Conservation (phyloP, 805 yeast species). For the Candida koratica region DNA sequence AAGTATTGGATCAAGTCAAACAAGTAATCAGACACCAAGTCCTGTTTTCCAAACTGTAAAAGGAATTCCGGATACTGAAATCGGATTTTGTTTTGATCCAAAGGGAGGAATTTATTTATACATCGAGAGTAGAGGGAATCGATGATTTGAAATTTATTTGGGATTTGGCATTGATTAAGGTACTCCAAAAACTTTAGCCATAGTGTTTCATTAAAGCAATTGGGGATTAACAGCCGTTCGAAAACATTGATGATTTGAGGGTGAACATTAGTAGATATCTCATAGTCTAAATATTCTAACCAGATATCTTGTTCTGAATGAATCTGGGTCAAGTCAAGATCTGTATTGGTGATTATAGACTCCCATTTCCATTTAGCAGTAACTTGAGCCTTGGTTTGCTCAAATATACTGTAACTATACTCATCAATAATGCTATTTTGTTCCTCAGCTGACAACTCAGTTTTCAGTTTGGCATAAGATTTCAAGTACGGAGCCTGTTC, state of each 20-base stretch:
- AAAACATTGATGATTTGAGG: slow-evolving; percentile 40
- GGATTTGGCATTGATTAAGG: slow-evolving; percentile 29
- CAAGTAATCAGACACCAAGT: slow-evolving; percentile 24
- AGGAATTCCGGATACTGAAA: slow-evolving; percentile 25
- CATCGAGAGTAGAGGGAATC: slow-evolving; percentile 52
- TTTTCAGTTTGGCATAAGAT: slow-evolving; percentile 21
- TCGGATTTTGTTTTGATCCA: slow-evolving; percentile 23
- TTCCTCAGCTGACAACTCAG: slow-evolving; percentile 32
- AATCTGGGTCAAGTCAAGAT: slow-evolving; percentile 44
- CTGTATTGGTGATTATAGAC: slow-evolving; percentile 52
- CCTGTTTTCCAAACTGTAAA: slow-evolving; percentile 16
- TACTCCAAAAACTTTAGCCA: slow-evolving; percentile 71
- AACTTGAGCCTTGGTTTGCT: slow-evolving; percentile 49
- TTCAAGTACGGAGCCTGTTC: slow-evolving; percentile 19
- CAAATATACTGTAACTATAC: slow-evolving; percentile 41
- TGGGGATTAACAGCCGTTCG: slow-evolving; percentile 71
- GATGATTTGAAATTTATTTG: slow-evolving; percentile 24
- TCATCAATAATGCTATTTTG: slow-evolving; percentile 40
- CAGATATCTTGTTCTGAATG: slow-evolving; percentile 47
- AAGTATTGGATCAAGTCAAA: slow-evolving; percentile 24
- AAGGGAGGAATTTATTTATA: slow-evolving; percentile 35
- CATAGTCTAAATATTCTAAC: slow-evolving; percentile 59
- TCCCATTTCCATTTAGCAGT: slow-evolving; percentile 70
- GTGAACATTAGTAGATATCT: slow-evolving; percentile 26
- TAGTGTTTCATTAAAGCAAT: slow-evolving; percentile 52